Percentiles rank a stretch among this genome's conserved stretches.
phyloP scores from a whole-genome alignment of 805 yeast genomes.

The Barnettozyma populi region DNA sequence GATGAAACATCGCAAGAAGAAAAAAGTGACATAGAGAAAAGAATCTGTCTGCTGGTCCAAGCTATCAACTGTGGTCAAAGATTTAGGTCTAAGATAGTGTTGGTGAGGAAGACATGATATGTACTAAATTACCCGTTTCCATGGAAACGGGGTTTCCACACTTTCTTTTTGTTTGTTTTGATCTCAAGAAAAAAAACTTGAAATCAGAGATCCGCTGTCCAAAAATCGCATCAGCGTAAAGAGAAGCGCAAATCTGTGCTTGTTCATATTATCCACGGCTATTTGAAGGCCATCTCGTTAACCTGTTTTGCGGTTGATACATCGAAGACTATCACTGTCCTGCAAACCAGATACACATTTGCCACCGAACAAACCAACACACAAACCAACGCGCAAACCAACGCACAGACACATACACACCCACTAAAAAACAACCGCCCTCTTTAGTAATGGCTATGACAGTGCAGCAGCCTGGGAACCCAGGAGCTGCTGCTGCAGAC shows the following conservation, averaged over 20 bases:
- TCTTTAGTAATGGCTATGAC: neutral
- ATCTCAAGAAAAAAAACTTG: neutral
- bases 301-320: neutral
- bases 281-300: neutral
- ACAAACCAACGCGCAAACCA: too few species aligned
- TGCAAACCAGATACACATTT: too few species aligned
- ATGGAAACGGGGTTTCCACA: neutral
- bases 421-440: too few species aligned
- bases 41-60: too few species aligned
- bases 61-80: too few species aligned
- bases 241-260: neutral
- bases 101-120: neutral
- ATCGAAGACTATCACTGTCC: neutral
- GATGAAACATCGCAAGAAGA: too few species aligned
- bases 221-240: neutral
- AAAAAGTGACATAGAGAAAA: neutral
- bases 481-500: conserved; percentile 14
- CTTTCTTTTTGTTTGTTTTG: neutral
- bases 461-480: conserved; percentile 7
- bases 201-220: neutral
- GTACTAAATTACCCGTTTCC: neutral
- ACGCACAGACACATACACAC: neutral
- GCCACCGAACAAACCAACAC: too few species aligned
- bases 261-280: neutral
- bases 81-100: neutral